A percentile compares a stretch with the other conserved stretches of the same genome.
These are phyloP conservation scores for Asparagopsis taxiformis DNA, from an alignment of 31 red algal species.

Conservation along the genomic window DNA sequence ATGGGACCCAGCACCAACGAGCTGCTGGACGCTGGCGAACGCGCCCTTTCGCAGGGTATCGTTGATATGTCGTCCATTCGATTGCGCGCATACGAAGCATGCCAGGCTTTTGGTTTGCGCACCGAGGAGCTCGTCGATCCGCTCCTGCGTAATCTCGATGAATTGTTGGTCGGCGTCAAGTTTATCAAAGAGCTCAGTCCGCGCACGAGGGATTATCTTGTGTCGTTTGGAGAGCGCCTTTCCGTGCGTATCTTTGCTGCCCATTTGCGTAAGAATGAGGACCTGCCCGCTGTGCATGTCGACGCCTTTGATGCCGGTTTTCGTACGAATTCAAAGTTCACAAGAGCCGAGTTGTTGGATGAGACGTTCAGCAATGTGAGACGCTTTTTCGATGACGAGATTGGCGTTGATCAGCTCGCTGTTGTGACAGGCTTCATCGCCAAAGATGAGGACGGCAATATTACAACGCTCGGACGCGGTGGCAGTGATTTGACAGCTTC, in stretches of 20 bases:
- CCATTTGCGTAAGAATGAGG: slow-evolving; percentile 73
- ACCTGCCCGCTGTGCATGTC: slow-evolving; percentile 56
- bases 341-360: slow-evolving; percentile 75
- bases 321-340: slow-evolving; percentile 75
- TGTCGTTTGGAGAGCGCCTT: slow-evolving; percentile 88
- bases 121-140: slow-evolving; percentile 86
- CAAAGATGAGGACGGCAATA: slow-evolving; percentile 79
- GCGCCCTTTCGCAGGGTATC: slow-evolving; percentile 67
- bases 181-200: slow-evolving; percentile 93
- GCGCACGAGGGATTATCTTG: slow-evolving; percentile 80
- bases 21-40: slow-evolving; percentile 71
- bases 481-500: slow-evolving; percentile 89
- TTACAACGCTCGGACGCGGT: slow-evolving; percentile 93
- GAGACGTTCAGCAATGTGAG: slow-evolving; percentile 51
- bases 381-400: slow-evolving; percentile 53
- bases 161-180: slow-evolving; percentile 87
- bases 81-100: slow-evolving; percentile 80
- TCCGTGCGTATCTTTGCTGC: slow-evolving; percentile 92
- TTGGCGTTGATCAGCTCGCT: slow-evolving; percentile 56
- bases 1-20: slow-evolving; percentile 94
- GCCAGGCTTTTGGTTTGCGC: slow-evolving; percentile 65
- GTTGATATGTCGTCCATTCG: slow-evolving; percentile 83
- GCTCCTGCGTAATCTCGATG: slow-evolving; percentile 80
- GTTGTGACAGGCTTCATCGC: slow-evolving; percentile 95
- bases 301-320: slow-evolving; percentile 94